These are phyloP conservation scores for Neofusicoccum kwambonambiense DNA, from an alignment of 2,329 filamentous ascomycete species.

Conservation along the genomic window DNA sequence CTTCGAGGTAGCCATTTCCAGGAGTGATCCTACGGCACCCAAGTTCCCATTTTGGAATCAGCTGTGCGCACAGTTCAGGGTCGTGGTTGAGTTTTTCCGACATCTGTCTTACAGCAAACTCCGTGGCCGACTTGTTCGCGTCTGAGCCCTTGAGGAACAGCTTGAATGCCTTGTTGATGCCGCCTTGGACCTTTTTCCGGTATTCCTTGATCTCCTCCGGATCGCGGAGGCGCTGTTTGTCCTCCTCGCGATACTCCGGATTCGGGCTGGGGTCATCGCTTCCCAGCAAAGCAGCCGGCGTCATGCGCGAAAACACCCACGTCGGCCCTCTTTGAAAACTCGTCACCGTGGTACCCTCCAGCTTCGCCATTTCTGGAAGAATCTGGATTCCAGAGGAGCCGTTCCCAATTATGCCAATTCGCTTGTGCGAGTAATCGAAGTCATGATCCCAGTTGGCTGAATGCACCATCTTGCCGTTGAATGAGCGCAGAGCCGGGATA, in stretches of 20 bases:
- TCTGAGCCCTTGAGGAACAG: conserved; percentile 43
- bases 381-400: neutral
- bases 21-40: conserved; percentile 49
- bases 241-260: conserved; percentile 39
- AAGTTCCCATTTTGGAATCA: conserved; percentile 46
- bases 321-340: conserved; percentile 54
- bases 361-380: conserved; percentile 23
- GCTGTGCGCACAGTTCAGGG: conserved; percentile 23
- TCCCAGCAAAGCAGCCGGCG: conserved; percentile 47
- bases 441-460: conserved; percentile 29
- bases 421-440: conserved; percentile 37
- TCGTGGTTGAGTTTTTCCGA: conserved; percentile 46
- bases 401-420: neutral
- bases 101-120: conserved; percentile 45
- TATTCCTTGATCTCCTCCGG: conserved; percentile 43
- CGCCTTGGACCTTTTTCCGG: conserved; percentile 46
- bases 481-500: conserved; percentile 17
- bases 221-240: conserved; percentile 44
- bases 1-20: conserved; percentile 52
- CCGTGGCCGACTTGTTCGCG: conserved; percentile 37
- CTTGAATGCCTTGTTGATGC: conserved; percentile 21
- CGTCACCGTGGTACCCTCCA: conserved; percentile 47
- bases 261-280: conserved; percentile 35
- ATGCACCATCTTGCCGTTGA: conserved; percentile 28
- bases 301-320: conserved; percentile 51